Evolutionary conservation across 352 stramenopile species (phyloP).

Genomic region (Ochromonadaceae sp.): DNA sequence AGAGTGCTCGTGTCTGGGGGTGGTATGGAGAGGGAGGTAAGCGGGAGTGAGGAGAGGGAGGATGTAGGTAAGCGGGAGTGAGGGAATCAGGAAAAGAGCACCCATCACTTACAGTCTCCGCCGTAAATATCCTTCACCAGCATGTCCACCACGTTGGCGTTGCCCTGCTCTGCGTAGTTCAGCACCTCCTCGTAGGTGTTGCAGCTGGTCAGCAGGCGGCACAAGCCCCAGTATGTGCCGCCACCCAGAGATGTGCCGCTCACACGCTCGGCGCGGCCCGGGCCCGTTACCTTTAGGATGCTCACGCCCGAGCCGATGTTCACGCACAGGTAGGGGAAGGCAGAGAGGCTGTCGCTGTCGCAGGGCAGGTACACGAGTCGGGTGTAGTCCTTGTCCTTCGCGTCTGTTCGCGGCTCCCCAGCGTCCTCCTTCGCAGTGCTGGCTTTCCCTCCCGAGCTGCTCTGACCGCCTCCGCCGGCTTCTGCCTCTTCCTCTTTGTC

Average conservation of each 20-base stretch:
- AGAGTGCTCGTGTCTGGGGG: not conserved
- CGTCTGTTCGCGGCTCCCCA: too few species aligned
- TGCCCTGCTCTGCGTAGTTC: conserved; percentile 50
- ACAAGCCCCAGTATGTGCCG: conserved; percentile 96
- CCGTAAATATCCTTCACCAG: conserved; percentile 99
- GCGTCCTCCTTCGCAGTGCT: too few species aligned
- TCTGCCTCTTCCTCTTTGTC: conserved; percentile 22
- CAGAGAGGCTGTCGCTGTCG: too few species aligned
- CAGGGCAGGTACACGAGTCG: not conserved
- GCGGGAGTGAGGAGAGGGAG: not conserved
- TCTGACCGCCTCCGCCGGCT: not conserved
- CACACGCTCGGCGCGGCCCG: conserved; percentile 84
- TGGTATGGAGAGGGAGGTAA: not conserved
- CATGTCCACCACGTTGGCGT: conserved; percentile 70
- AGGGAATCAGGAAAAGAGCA: conserved; percentile 44
- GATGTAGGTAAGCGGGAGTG: not conserved
- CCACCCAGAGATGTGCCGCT: conserved; percentile 94
- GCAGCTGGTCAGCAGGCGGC: conserved; percentile 40
- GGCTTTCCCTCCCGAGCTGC: too few species aligned
- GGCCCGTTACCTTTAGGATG: conserved; percentile 82
- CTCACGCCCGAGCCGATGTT: conserved; percentile 96
- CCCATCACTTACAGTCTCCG: conserved; percentile 78
- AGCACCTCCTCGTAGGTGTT: conserved; percentile 55
- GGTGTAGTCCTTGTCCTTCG: too few species aligned
- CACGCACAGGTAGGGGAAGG: conserved; percentile 91